Percentiles rank a stretch among this genome's conserved stretches.
phyloP scores from a whole-genome alignment of 2,329 filamentous ascomycete species.

The Penicillium palitans region DNA sequence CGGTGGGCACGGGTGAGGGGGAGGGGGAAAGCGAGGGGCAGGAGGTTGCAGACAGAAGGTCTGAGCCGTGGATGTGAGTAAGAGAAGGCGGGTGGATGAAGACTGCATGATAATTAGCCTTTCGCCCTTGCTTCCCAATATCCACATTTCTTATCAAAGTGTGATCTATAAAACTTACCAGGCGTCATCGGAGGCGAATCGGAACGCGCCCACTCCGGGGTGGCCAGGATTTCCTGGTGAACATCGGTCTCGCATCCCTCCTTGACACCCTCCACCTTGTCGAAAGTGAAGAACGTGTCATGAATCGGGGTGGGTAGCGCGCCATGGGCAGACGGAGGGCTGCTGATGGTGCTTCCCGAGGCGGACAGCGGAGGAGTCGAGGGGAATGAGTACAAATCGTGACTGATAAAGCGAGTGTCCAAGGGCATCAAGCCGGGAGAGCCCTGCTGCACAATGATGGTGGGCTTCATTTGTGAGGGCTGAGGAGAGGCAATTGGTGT shows the following conservation, averaged over 20 bases:
- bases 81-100: constrained; percentile 68
- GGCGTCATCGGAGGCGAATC: constrained; percentile 86
- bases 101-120: constrained; percentile 48
- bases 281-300: constrained; percentile 72
- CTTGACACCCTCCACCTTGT: constrained; percentile 67
- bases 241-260: constrained; percentile 69
- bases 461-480: constrained; percentile 71
- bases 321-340: constrained; percentile 74
- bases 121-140: constrained; percentile 19
- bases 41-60: constrained; percentile 68
- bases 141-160: constrained; percentile 5
- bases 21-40: constrained; percentile 87
- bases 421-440: constrained; percentile 60
- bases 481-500: constrained; percentile 77
- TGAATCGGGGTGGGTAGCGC: constrained; percentile 80
- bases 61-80: constrained; percentile 60
- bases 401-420: constrained; percentile 70
- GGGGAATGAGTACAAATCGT: constrained; percentile 69
- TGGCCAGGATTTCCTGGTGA: constrained; percentile 69
- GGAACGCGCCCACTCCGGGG: constrained; percentile 73
- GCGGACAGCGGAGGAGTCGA: constrained; percentile 85
- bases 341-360: constrained; percentile 80
- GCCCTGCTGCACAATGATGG: constrained; percentile 65
- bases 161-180: constrained; percentile 61
- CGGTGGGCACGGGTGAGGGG: constrained; percentile 69